Conservation (phyloP, 192 early-diverging fungal species). For the Coemansia sp. region DNA sequence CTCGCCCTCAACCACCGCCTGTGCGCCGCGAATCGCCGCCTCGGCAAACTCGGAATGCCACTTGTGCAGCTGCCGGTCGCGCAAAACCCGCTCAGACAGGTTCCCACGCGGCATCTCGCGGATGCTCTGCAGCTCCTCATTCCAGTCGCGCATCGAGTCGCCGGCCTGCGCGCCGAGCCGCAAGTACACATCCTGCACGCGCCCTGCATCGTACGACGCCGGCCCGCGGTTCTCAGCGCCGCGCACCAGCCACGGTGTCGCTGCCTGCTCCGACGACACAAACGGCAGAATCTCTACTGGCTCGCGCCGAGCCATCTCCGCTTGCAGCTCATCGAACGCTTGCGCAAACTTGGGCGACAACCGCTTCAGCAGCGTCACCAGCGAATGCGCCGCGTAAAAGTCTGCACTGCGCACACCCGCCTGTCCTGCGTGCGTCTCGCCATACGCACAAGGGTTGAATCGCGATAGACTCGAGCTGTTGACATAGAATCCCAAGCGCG, state of each 20-base stretch:
- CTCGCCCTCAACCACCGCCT: constrained; percentile 77
- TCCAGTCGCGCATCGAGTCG: constrained; percentile 83
- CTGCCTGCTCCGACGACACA: constrained; percentile 58
- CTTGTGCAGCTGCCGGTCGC: constrained; percentile 81
- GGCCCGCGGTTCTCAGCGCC: constrained; percentile 32
- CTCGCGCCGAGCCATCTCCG: constrained; percentile 54
- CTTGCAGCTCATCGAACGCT: constrained; percentile 65
- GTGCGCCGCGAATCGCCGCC: constrained; percentile 79
- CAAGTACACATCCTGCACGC: constrained; percentile 30
- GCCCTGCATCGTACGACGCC: constrained; percentile 29
- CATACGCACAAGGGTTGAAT: constrained; percentile 59
- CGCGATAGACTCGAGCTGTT: constrained; percentile 70
- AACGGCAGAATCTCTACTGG: constrained; percentile 81
- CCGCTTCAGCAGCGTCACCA: constrained; percentile 62
- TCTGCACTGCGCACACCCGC: constrained; percentile 37
- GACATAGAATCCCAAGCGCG: constrained; percentile 83
- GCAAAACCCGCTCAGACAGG: constrained; percentile 78
- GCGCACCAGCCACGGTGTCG: constrained; percentile 82
- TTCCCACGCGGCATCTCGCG: constrained; percentile 75
- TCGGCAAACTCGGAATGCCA: constrained; percentile 90
- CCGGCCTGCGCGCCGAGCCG: constrained; percentile 25
- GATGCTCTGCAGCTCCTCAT: constrained; percentile 90
- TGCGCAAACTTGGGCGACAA: constrained; percentile 69
- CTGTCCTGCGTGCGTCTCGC: constrained; percentile 20
- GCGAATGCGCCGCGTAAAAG: constrained; percentile 57